phyloP scores from a whole-genome alignment of 331 rosid species.

The Ulmus americana region DNA sequence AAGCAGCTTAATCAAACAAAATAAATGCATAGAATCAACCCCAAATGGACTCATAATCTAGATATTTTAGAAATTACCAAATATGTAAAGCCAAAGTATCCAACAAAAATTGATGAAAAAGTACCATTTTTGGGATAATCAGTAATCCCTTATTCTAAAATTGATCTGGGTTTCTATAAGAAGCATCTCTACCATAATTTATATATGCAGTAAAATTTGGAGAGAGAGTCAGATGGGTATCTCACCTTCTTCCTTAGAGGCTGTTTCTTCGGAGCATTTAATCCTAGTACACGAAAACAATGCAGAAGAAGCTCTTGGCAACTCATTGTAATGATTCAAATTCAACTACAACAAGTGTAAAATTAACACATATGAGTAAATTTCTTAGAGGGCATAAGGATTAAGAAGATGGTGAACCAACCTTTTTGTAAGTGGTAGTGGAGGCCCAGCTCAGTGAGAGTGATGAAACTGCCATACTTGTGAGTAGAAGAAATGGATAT shows the following conservation, averaged over 20 bases:
- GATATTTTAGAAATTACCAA: no score
- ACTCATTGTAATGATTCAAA: constrained; percentile 37
- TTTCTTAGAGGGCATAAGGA: not conserved
- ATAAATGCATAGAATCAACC: no score
- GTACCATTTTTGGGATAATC: not conserved
- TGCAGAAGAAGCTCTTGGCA: constrained; percentile 32
- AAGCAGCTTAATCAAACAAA: no score
- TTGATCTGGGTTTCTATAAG: not conserved
- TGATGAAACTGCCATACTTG: constrained; percentile 64
- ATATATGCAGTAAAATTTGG: no score
- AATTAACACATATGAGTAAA: constrained; percentile 14
- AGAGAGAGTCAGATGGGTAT: constrained; percentile 12
- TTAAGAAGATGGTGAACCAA: constrained; percentile 5
- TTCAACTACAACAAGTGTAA: constrained; percentile 39
- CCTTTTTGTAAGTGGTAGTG: constrained; percentile 52
- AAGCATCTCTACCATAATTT: not conserved
- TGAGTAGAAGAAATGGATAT: constrained; percentile 27
- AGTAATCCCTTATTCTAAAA: not conserved
- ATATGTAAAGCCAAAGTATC: not conserved
- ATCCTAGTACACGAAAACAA: constrained; percentile 31
- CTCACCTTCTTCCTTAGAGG: constrained; percentile 48
- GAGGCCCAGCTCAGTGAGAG: constrained; percentile 57
- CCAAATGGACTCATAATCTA: no score
- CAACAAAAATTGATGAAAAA: not conserved
- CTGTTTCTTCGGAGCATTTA: constrained; percentile 37